Evolutionary conservation across 208 protist genomes (phyloP).

Genomic region (Endotrypanum monterogeii): DNA sequence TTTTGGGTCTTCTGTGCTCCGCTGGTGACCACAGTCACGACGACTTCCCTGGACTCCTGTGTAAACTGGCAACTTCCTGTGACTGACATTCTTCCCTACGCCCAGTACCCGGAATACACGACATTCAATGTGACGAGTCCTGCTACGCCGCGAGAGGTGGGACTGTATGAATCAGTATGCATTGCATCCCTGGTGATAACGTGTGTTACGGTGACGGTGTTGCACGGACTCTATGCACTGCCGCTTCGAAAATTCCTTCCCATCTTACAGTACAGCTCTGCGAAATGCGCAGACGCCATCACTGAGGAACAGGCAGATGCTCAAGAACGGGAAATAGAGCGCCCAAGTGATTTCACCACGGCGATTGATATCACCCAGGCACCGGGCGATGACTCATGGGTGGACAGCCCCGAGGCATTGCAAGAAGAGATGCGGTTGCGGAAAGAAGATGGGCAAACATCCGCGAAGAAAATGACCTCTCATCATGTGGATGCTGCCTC

Average conservation of each 20-base stretch:
- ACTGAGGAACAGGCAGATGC: neutral
- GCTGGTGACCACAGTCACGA: neutral
- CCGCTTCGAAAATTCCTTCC: slow-evolving; percentile 2
- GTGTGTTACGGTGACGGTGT: slow-evolving; percentile 4
- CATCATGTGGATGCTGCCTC: neutral
- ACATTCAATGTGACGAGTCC: slow-evolving; percentile 6
- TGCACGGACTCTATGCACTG: slow-evolving; percentile 5
- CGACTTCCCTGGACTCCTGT: neutral
- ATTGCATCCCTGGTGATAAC: slow-evolving; percentile 21
- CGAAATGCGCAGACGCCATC: neutral
- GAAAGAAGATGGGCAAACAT: neutral
- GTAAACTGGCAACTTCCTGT: slow-evolving; percentile 24
- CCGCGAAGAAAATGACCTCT: neutral
- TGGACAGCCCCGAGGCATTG: slow-evolving; percentile 59
- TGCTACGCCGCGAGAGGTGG: slow-evolving; percentile 12
- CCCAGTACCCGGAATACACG: slow-evolving; percentile 26
- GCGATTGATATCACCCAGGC: neutral
- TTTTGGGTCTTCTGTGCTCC: slow-evolving; percentile 31
- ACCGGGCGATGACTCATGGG: slow-evolving; percentile 64
- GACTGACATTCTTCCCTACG: slow-evolving; percentile 13
- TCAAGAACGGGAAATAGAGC: neutral
- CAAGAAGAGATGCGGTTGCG: slow-evolving; percentile 40
- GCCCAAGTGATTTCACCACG: neutral
- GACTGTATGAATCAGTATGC: slow-evolving; percentile 10
- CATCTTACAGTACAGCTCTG: neutral